Evolutionary conservation across 2,329 filamentous ascomycete species (phyloP).

Genomic region (Xylaria sp.): DNA sequence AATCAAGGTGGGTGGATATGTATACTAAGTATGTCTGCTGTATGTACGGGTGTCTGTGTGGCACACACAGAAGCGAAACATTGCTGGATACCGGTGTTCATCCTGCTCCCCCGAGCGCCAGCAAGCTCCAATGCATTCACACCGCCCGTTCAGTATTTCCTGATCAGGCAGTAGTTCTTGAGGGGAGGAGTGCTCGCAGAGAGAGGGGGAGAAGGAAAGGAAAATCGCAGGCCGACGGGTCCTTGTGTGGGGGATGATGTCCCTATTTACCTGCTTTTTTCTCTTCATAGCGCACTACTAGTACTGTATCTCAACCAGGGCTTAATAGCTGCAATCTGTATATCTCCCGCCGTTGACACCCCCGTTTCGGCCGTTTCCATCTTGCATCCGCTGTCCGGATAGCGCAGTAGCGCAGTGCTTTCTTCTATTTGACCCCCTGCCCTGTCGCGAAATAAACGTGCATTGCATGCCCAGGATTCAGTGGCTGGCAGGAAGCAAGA

Average conservation of each 20-base stretch:
- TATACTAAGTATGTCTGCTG: neutral
- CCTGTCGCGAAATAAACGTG: conserved; percentile 36
- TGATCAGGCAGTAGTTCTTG: conserved; percentile 26
- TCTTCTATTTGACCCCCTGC: conserved; percentile 16
- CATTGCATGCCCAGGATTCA: conserved; percentile 35
- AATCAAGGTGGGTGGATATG: conserved; percentile 9
- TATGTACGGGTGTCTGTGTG: conserved; percentile 24
- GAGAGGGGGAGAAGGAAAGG: neutral
- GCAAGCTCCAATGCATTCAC: conserved; percentile 32
- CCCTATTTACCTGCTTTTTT: conserved; percentile 12
- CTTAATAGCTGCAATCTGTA: conserved; percentile 22
- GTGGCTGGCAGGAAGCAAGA: conserved; percentile 17
- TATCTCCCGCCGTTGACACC: conserved; percentile 26
- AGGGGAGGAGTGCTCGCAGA: neutral
- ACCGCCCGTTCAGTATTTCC: conserved; percentile 34
- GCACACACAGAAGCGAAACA: conserved; percentile 22
- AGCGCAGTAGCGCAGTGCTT: conserved; percentile 28
- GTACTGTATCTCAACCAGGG: conserved; percentile 15
- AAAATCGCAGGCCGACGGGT: neutral
- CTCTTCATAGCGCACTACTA: neutral
- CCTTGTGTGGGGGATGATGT: conserved; percentile 21
- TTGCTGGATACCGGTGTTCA: conserved; percentile 20
- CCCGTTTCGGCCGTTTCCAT: conserved; percentile 37
- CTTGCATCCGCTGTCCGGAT: conserved; percentile 35
- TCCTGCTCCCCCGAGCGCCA: conserved; percentile 26